phyloP scores from a whole-genome alignment of 495 filamentous ascomycete genomes.

The Annulohypoxylon nitens region DNA sequence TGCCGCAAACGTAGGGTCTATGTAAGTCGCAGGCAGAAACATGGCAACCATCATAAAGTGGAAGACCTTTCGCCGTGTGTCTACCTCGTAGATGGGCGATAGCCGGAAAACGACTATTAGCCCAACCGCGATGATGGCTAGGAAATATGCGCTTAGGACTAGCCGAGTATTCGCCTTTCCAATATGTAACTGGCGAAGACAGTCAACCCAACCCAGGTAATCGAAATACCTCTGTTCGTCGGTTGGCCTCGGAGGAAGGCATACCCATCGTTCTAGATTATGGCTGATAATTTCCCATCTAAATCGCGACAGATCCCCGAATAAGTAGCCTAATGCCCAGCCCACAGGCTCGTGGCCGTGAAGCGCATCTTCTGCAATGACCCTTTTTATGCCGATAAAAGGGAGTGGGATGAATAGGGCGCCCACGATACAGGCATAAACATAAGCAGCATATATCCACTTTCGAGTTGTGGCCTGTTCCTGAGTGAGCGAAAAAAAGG shows the following conservation, averaged over 20 bases:
- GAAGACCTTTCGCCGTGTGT: conserved; percentile 98
- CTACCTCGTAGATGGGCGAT: conserved; percentile 80
- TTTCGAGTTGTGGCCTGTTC: conserved; percentile 80
- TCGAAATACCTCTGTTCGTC: conserved; percentile 47
- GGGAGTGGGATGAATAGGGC: conserved; percentile 69
- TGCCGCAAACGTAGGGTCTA: conserved; percentile 86
- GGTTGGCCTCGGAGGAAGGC: conserved; percentile 67
- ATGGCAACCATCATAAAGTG: conserved; percentile 98
- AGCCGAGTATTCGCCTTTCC: conserved; percentile 88
- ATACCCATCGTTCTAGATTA: conserved; percentile 81
- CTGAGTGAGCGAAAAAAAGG: conserved; percentile 84
- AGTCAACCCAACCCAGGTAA: conserved; percentile 69
- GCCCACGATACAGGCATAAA: conserved; percentile 73
- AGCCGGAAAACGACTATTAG: conserved; percentile 79
- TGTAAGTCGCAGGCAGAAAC: conserved; percentile 85
- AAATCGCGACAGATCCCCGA: conserved; percentile 81
- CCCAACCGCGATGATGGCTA: conserved; percentile 74
- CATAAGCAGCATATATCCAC: conserved; percentile 84
- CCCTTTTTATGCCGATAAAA: conserved; percentile 70
- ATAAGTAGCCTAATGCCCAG: conserved; percentile 90
- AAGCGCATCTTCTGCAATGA: conserved; percentile 75
- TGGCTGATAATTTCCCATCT: conserved; percentile 73
- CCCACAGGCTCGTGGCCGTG: conserved; percentile 83
- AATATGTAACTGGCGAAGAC: conserved; percentile 67
- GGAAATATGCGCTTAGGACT: conserved; percentile 78